Evolutionary conservation across 2,329 filamentous ascomycete genomes (phyloP), one percentile per base, ranked within the genome.

Genomic region (Stagonosporopsis tanaceti): DNA sequence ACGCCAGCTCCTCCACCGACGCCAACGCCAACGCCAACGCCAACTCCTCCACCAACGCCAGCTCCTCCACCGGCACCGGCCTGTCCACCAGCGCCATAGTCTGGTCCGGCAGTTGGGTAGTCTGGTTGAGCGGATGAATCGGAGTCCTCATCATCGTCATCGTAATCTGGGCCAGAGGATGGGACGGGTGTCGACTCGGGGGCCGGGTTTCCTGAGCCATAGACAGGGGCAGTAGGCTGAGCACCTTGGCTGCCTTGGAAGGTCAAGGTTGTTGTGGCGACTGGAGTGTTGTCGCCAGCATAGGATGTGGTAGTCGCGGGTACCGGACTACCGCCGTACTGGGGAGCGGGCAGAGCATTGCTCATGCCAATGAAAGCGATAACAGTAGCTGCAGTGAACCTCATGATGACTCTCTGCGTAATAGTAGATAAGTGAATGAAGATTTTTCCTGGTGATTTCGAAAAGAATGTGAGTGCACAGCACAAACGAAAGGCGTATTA

Each of bases 381-480:
- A n/a, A 57, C 51, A 12, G 47, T 57, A 2, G 53, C 53, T 28
- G 35, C 47, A 28, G 53, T 25, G 41, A 57, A 57, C 47, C 30
- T 57, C 53, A 57, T 57, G 15, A 47, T 57, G 25, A 17, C 25
- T 25, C 22, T 17, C 14, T 38, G 11, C 20, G 11, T 51, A 9
- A 34, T 35, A 42, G 15, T 47, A 28, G 27, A 22, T 51, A 27
- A 37, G 9, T 32, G 12, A 51, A 28, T 35, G 28, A 47, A 46
- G 30, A 11, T 32, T 6, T 32, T 32, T 32, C 2, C 2, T 32
- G 30, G 8, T 12, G 8, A 27, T 22, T 34, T 47, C 22, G 37
- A 50, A 57, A 51, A 41, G 53, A 57, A 6, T 47, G 47, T 57
- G 47, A 57, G 53, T 57, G 53, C 53, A 24, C 47, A 51, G 47